Percentiles rank a stretch among this genome's conserved stretches.
These are phyloP conservation scores for Dissophora globulifera DNA, from an alignment of 192 early-diverging fungal species.

Conservation along the genomic window DNA sequence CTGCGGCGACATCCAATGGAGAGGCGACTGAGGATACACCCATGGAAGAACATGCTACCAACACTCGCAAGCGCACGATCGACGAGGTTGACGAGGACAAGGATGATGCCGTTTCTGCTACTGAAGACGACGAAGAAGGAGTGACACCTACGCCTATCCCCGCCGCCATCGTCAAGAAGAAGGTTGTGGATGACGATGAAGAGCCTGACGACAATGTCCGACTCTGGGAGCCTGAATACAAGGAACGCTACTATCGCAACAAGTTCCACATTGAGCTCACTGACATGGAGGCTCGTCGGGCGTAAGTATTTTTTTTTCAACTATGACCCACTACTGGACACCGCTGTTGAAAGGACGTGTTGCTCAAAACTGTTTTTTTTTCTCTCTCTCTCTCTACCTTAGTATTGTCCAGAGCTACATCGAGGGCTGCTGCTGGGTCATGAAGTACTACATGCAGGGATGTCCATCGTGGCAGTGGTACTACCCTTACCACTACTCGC, in stretches of 20 bases:
- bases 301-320: too few species aligned
- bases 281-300: constrained; percentile 63
- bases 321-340: too few species aligned
- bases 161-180: constrained; percentile 52
- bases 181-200: constrained; percentile 56
- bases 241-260: constrained; percentile 74
- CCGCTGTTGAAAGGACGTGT: too few species aligned
- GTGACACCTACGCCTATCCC: constrained; percentile 49
- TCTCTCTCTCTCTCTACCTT: background rate
- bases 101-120: constrained; percentile 51
- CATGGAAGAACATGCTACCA: constrained; percentile 28
- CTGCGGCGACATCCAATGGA: background rate
- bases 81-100: constrained; percentile 55
- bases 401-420: constrained; percentile 84
- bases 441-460: constrained; percentile 92
- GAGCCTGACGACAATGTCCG: constrained; percentile 70
- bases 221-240: constrained; percentile 84
- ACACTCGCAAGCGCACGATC: constrained; percentile 36
- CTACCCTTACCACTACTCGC: constrained; percentile 97
- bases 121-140: too few species aligned
- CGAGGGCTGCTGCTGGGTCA: constrained; percentile 96
- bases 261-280: constrained; percentile 74
- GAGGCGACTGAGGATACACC: background rate
- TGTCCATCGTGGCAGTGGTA: constrained; percentile 96
- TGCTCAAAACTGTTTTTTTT: too few species aligned